Evolutionary conservation across 225 moss, liverwort and hornwort species (phyloP), one percentile per base, ranked within the genome.

Genomic region (Rhytidiadelphus loreus): DNA sequence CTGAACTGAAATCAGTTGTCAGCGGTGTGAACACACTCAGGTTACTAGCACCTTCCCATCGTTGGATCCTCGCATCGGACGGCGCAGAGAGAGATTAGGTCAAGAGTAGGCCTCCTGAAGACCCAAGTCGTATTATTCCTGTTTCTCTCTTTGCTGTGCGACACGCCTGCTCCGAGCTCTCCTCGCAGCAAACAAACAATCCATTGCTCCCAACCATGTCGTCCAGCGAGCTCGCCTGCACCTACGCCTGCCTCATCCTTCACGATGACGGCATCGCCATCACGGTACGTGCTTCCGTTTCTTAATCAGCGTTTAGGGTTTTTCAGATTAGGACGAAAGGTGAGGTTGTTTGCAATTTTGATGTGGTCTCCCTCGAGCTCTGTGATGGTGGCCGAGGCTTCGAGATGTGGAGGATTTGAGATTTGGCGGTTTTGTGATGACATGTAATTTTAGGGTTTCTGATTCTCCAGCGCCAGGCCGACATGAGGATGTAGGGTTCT

Each of bases 181-280:
- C 50, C 32, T 43, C 62, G 32, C 91, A 35, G 8, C 39, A 8
- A n/a, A 2, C 63, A 55, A 56, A 12, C 37, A 43, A 73, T 64
- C 62, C 70, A 37, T 80, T 43, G 70, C 37, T 24, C 2, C 4
- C 32, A 70, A 83, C 86, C 55, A 96, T 96, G 96, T 93, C 96
- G 89, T 52, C 23, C 75, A 94, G 95, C 93, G 97, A 97, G 95
- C 83, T 96, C 39, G 96, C 97, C 62, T 92, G 93, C 85, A 96
- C 97, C 12, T 97, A 97, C 78, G 96, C 97, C 32, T 92, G 92
- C 61, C 95, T 97, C 88, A 95, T 97, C 75, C 92, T 97, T 48
- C 94, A 95, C 89, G 96, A 97, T 92, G 97, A 97, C 72, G 97
- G 96, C 90, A 97, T 97, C 77, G 95, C 95, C 64, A 91, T 97